Conservation (phyloP, 2,329 filamentous ascomycete genomes). For the Diaporthe helianthi region DNA sequence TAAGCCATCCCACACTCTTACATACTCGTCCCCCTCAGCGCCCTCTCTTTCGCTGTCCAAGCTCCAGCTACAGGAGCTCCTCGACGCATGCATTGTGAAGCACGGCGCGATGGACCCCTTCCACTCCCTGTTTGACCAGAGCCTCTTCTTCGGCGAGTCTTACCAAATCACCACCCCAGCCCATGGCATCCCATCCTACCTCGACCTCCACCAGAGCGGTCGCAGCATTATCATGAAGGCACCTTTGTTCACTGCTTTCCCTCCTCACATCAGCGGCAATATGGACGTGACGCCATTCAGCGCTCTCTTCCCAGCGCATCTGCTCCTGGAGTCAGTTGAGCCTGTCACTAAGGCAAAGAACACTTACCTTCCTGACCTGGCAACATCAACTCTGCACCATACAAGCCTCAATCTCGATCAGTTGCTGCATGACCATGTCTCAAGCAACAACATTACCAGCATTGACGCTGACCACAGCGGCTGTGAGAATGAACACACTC, state of each 20-base stretch:
- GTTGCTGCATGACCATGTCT: no score
- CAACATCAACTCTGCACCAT: accelerated
- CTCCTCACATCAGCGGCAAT: neutral
- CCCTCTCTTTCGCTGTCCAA: no score
- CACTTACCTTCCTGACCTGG: no score
- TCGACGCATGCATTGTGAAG: neutral
- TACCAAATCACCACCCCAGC: neutral
- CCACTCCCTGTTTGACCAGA: neutral
- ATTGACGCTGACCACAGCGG: no score
- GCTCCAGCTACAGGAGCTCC: neutral
- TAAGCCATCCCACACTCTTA: neutral
- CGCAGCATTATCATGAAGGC: neutral
- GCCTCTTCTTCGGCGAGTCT: neutral
- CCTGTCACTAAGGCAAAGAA: accelerated
- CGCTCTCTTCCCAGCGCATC: neutral
- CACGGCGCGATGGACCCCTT: neutral
- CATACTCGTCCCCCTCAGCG: neutral
- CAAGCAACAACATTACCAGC: neutral
- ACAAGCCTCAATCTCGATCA: no score
- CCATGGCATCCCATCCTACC: neutral
- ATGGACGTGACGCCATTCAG: neutral
- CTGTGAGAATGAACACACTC: neutral
- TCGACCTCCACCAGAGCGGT: neutral
- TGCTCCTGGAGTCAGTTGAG: neutral
- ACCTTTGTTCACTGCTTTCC: neutral